Percentiles rank a stretch among this genome's conserved stretches.
Evolutionary conservation across 2,329 filamentous ascomycete species (phyloP).

Genomic region (Pseudogymnoascus sp.): DNA sequence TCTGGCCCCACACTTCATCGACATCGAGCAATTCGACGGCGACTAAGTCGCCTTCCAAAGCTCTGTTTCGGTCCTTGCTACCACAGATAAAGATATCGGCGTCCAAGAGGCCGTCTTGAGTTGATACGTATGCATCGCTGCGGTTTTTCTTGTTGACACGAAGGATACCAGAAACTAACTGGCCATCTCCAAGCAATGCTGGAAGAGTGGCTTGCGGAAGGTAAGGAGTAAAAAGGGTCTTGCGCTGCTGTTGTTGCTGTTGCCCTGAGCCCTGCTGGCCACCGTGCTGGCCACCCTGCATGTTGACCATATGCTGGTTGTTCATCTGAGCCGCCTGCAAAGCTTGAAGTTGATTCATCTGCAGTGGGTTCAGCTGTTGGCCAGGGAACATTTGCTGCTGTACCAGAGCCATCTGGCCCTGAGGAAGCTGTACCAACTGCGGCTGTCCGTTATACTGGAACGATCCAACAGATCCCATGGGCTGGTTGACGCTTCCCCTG

Average conservation of each 20-base stretch:
- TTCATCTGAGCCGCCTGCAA: conserved; percentile 82
- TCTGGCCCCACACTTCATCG: conserved; percentile 97
- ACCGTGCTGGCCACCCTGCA: conserved; percentile 64
- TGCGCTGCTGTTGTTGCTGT: conserved; percentile 83
- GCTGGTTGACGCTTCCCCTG: conserved; percentile 78
- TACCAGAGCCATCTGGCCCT: conserved; percentile 75
- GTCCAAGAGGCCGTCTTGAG: conserved; percentile 76
- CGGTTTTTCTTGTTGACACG: conserved; percentile 99
- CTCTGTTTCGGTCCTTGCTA: conserved; percentile 96
- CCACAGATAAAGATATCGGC: conserved; percentile 99
- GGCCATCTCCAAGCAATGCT: conserved; percentile 80
- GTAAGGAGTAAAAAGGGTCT: conserved; percentile 97
- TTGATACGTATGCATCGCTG: conserved; percentile 95
- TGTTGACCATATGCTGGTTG: conserved; percentile 62
- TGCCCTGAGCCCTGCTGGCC: conserved; percentile 57
- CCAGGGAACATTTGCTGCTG: conserved; percentile 67
- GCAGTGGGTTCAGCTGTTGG: conserved; percentile 82
- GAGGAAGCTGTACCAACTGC: conserved; percentile 76
- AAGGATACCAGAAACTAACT: conserved; percentile 91
- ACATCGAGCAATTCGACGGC: conserved; percentile 94
- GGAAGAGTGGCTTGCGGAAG: conserved; percentile 90
- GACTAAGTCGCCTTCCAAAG: conserved; percentile 90
- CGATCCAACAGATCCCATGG: conserved; percentile 70
- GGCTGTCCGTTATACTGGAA: conserved; percentile 88
- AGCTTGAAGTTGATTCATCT: conserved; percentile 83